Percentiles rank a stretch among this genome's conserved stretches.
Conservation (phyloP, 495 filamentous ascomycete species). For the Penicillium atrosanguineum region DNA sequence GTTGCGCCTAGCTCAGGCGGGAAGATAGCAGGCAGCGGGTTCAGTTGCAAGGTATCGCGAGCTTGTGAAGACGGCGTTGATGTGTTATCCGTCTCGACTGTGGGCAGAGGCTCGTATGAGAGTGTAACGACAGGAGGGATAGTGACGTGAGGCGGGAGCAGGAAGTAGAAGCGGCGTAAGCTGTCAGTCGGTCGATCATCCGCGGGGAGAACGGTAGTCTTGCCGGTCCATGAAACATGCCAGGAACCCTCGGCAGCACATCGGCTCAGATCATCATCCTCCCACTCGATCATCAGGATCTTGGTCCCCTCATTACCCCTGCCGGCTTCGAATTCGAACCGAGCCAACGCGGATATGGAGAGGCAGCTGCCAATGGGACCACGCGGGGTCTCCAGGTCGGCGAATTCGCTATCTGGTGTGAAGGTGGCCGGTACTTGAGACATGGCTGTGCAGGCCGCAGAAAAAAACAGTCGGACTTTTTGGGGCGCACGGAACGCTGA, state of each 20-base stretch:
- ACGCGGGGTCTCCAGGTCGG: conserved; percentile 33
- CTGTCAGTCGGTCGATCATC: conserved; percentile 55
- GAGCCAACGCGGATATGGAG: conserved; percentile 59
- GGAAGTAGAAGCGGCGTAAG: conserved; percentile 67
- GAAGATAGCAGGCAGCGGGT: conserved; percentile 79
- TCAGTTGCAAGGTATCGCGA: conserved; percentile 48
- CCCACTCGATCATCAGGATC: conserved; percentile 83
- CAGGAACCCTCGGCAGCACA: conserved; percentile 47
- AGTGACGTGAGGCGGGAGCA: conserved; percentile 62
- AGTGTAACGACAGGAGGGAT: conserved; percentile 70
- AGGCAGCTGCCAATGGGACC: conserved; percentile 18
- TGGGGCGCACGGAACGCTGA: conserved; percentile 8
- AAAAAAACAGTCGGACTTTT: neutral
- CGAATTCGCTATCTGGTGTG: conserved; percentile 37
- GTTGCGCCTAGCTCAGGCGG: conserved; percentile 66
- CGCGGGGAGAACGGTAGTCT: conserved; percentile 62
- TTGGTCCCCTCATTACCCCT: conserved; percentile 78
- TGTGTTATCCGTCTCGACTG: conserved; percentile 3
- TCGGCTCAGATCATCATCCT: conserved; percentile 50
- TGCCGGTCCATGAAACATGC: conserved; percentile 76
- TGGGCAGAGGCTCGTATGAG: conserved; percentile 41
- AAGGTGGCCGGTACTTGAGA: conserved; percentile 27
- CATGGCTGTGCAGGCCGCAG: conserved; percentile 11
- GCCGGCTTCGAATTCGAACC: conserved; percentile 80
- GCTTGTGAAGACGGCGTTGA: conserved; percentile 7